A percentile compares a stretch with the other conserved stretches of the same genome.
These are phyloP conservation scores for Onygenales sp. DNA, from an alignment of 2,329 filamentous ascomycete species.

Conservation along the genomic window DNA sequence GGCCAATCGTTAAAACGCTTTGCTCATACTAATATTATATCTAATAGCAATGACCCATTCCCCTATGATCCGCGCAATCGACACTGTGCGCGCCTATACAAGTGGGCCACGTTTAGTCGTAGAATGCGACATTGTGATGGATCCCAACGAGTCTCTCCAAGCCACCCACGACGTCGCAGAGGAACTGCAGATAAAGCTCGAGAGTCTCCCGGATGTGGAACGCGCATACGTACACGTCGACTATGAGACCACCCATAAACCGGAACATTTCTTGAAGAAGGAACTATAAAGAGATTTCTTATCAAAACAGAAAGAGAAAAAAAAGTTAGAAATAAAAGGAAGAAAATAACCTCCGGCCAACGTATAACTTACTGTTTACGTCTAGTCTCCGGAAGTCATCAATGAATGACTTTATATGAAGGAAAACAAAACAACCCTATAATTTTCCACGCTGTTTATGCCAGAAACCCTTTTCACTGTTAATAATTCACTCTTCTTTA, in stretches of 20 bases:
- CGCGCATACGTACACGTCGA: constrained; percentile 94
- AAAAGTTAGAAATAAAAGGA: not conserved
- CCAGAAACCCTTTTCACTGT: too few relatives aligned
- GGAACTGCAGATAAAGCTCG: constrained; percentile 85
- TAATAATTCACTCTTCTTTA: too few relatives aligned
- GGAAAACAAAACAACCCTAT: too few relatives aligned
- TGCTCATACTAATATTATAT: not conserved
- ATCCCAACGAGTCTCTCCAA: constrained; percentile 59
- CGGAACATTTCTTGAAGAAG: constrained; percentile 67
- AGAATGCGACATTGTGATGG: constrained; percentile 95
- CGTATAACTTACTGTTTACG: not conserved
- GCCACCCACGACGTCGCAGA: constrained; percentile 90
- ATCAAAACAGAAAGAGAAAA: not conserved
- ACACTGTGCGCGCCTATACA: constrained; percentile 92
- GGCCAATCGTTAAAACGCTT: too few relatives aligned
- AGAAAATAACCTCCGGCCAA: not conserved
- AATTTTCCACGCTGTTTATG: too few relatives aligned
- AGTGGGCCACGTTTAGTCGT: constrained; percentile 80
- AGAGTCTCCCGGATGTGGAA: constrained; percentile 85
- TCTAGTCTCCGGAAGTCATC: too few relatives aligned
- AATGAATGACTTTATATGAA: too few relatives aligned
- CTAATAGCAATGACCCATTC: constrained; percentile 69
- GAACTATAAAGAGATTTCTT: constrained; percentile 37
- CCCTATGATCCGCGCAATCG: constrained; percentile 69
- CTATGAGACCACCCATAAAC: constrained; percentile 92